phyloP scores from a whole-genome alignment of 805 yeast species.

The Isabelozyma heimii region DNA sequence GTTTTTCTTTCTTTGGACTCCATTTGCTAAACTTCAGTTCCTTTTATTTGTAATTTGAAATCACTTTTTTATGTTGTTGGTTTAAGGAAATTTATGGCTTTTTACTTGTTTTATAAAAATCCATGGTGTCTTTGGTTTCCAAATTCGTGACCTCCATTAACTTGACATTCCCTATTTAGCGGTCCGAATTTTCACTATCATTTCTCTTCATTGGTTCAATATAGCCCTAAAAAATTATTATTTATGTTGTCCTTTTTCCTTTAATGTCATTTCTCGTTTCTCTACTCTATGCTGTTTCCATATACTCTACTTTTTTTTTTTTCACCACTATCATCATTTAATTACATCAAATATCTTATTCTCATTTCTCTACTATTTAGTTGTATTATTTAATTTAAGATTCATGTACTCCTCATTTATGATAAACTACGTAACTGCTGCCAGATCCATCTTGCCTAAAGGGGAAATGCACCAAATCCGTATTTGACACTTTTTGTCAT shows the following conservation, averaged over 20 bases:
- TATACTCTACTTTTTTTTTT: neutral
- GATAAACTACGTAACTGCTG: neutral
- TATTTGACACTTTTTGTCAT: neutral
- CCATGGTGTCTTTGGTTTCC: constrained; percentile 2
- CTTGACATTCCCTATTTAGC: neutral
- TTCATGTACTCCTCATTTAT: neutral
- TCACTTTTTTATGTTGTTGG: constrained; percentile 2
- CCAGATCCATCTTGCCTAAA: neutral
- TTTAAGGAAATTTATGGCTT: constrained; percentile 4
- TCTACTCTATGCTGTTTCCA: neutral
- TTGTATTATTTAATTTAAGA: neutral
- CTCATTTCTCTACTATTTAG: neutral
- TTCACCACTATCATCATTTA: neutral
- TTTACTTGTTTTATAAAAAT: constrained; percentile 7
- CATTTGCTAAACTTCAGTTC: constrained; percentile 3
- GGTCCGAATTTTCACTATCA: neutral
- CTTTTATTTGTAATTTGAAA: constrained; percentile 5
- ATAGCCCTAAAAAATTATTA: neutral
- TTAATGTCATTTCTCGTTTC: neutral
- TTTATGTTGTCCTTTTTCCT: no score
- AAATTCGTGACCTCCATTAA: no score
- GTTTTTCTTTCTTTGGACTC: constrained; percentile 4
- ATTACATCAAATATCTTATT: neutral
- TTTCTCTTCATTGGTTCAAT: neutral
- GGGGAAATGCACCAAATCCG: neutral